phyloP scores from a whole-genome alignment of 176 grass and related monocot genomes.

The Cymbopogon citratus region DNA sequence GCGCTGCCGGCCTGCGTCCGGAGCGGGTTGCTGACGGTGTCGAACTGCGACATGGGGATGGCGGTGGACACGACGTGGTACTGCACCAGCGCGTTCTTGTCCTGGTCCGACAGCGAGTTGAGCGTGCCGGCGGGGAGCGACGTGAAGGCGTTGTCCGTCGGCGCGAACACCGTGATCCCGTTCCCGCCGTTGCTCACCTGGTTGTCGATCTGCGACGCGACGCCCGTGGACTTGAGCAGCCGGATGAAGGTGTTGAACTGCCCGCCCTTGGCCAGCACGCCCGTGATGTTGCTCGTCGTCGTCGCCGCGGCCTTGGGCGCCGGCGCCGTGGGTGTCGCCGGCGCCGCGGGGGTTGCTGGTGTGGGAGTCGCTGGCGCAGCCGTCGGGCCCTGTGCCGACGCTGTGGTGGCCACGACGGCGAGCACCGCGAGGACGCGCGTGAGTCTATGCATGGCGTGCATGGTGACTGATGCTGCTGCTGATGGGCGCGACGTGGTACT shows the following conservation, averaged over 20 bases:
- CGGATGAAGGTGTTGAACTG: slow-evolving; percentile 80
- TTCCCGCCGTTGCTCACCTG: slow-evolving; percentile 71
- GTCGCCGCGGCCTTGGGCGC: slow-evolving; percentile 32
- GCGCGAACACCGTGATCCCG: slow-evolving; percentile 87
- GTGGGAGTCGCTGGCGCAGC: slow-evolving; percentile 23
- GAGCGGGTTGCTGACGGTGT: slow-evolving; percentile 90
- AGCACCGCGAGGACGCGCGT: not conserved
- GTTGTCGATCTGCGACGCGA: slow-evolving; percentile 79
- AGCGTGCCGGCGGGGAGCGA: slow-evolving; percentile 68
- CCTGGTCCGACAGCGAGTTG: slow-evolving; percentile 73
- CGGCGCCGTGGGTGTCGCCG: not conserved
- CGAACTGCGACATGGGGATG: slow-evolving; percentile 56
- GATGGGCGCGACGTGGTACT: not conserved
- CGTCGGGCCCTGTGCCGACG: slow-evolving; percentile 36
- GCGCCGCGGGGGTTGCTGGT: not conserved
- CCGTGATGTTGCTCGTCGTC: slow-evolving; percentile 70
- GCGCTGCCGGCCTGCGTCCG: slow-evolving; percentile 76
- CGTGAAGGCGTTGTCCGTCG: slow-evolving; percentile 92
- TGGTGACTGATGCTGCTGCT: not conserved
- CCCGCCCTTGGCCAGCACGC: slow-evolving; percentile 71
- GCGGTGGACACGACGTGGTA: slow-evolving; percentile 62
- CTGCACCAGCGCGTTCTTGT: slow-evolving; percentile 82
- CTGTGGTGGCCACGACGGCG: not conserved
- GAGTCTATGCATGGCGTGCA: slow-evolving; percentile 32
- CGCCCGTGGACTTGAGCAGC: slow-evolving; percentile 55